Evolutionary conservation across 768 basidiomycete genomes (phyloP), one percentile per base, ranked within the genome.

Genomic region (Amanita rimosa): DNA sequence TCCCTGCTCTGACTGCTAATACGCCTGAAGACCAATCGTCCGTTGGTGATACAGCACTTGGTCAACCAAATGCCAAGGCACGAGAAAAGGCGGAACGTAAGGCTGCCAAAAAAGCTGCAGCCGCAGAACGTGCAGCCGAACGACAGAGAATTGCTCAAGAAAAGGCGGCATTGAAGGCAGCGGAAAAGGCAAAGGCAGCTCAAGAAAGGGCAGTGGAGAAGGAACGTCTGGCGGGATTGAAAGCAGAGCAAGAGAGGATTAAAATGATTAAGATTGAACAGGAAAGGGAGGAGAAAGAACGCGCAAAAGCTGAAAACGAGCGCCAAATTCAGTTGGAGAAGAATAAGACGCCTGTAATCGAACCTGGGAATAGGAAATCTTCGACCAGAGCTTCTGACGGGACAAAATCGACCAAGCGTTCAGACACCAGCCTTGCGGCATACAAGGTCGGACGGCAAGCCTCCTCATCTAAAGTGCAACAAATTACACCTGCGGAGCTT

Each of bases 41-140:
- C 50, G 33, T 56, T 48, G 65, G 45, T 35, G 58, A 62, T 39
- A 22, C 24, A 40, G 22, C 49, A 40, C 19, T 16, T 16, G 19
- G 43, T 49, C 41, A 62, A 45, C 31, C 34, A 14, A 41, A 34
- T 16, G 37, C 16, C 3, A 41, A 34, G 5, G 29, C 40, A 8
- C 40, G 29, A 34, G 76, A 72, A 53, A 85, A 78, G 56, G 71
- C 73, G 1, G 76, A 78, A 37, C 76, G 76, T 39, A 83, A 78
- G 54, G 78, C 79, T 27, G 76, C 73, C 14, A 85, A 78, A 67
- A 82, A 81, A 55, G 78, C 72, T 9, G 78, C 72, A 4, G 79
- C 78, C 3, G 71, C 67, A 1, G 80, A 81, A 55, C 79, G 80
- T 53, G 76, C 79, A 0, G 71, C 74, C 2, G 81, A 84, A 58